phyloP scores from a whole-genome alignment of 2,329 filamentous ascomycete species.

The Tympanopsis confertula region DNA sequence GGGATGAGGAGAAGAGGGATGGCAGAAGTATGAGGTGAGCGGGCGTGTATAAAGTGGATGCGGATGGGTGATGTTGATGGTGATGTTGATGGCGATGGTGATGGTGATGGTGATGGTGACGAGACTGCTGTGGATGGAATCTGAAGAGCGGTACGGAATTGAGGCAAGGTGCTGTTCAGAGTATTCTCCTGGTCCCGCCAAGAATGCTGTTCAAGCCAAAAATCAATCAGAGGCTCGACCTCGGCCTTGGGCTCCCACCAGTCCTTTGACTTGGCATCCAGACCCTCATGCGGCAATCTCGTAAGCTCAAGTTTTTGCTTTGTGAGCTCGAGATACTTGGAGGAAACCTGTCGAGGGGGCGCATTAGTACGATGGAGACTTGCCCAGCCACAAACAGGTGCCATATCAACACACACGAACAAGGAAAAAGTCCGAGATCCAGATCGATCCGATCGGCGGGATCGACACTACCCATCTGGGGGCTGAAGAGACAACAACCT shows the following conservation, averaged over 20 bases:
- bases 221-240: slow-evolving; percentile 55
- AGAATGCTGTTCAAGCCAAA: slow-evolving; percentile 54
- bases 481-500: slow-evolving; percentile 11
- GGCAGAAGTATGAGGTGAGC: slow-evolving; percentile 37
- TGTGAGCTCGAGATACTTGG: slow-evolving; percentile 56
- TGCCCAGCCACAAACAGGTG: not conserved
- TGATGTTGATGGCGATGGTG: not conserved
- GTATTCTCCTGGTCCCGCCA: slow-evolving; percentile 48
- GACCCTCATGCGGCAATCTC: slow-evolving; percentile 47
- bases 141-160: slow-evolving; percentile 47
- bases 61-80: slow-evolving; percentile 26
- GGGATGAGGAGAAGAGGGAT: slow-evolving; percentile 55
- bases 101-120: not conserved
- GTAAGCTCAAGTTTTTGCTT: slow-evolving; percentile 56
- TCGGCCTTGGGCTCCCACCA: slow-evolving; percentile 50
- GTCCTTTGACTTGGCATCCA: slow-evolving; percentile 30
- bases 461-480: not conserved
- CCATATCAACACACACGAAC: slow-evolving; percentile 13
- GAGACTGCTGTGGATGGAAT: slow-evolving; percentile 20
- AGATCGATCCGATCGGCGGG: not conserved
- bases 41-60: slow-evolving; percentile 54
- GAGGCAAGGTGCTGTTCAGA: slow-evolving; percentile 47
- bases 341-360: slow-evolving; percentile 46
- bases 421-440: not conserved
- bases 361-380: no score